Evolutionary conservation across 2,329 filamentous ascomycete species (phyloP).

Genomic region (Alternaria gaisen): DNA sequence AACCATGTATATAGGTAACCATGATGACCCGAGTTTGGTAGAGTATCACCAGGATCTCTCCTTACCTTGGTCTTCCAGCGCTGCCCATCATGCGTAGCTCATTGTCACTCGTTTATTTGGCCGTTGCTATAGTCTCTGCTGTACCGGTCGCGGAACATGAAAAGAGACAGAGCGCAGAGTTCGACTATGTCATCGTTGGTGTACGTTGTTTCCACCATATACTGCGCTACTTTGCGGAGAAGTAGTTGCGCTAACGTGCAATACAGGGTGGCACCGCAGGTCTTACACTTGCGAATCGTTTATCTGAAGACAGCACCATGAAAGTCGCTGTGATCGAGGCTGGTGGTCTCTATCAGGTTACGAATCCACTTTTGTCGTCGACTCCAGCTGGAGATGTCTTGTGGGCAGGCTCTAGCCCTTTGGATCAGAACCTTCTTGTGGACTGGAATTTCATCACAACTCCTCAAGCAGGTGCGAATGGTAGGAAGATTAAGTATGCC

Average conservation of each 20-base stretch:
- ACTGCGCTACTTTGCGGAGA: background rate
- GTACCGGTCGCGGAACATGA: constrained; percentile 7
- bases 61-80: background rate
- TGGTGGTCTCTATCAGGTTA: constrained; percentile 30
- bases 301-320: constrained; percentile 1
- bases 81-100: background rate
- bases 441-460: constrained; percentile 44
- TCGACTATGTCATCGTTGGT: constrained; percentile 30
- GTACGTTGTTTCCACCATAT: constrained; percentile 2
- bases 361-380: constrained; percentile 15
- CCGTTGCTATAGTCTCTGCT: background rate
- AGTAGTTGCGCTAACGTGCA: background rate
- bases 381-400: constrained; percentile 35
- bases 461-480: constrained; percentile 34
- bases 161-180: constrained; percentile 17
- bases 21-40: background rate
- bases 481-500: constrained; percentile 34
- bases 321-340: constrained; percentile 37
- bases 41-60: background rate
- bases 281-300: constrained; percentile 3
- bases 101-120: constrained; percentile 15
- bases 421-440: constrained; percentile 33
- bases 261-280: constrained; percentile 7
- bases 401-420: constrained; percentile 23
- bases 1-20: background rate